phyloP scores from a whole-genome alignment of 2,329 filamentous ascomycete species.

The Colletotrichum orchidophilum region DNA sequence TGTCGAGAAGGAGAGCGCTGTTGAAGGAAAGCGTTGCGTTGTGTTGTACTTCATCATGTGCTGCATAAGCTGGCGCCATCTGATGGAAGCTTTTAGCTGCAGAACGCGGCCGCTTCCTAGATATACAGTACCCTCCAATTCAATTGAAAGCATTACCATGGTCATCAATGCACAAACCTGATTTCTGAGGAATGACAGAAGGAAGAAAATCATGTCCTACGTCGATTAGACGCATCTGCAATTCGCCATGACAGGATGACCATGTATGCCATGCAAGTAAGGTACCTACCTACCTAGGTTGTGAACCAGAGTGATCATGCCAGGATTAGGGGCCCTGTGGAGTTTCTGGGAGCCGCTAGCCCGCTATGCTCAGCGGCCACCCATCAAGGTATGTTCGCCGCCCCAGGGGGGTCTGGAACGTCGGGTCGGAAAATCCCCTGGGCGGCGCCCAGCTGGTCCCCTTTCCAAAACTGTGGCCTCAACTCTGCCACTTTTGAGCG shows the following conservation, averaged over 20 bases:
- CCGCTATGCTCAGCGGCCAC: constrained; percentile 3
- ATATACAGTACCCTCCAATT: constrained; percentile 30
- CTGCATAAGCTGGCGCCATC: constrained; percentile 29
- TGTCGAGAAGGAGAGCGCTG: background rate
- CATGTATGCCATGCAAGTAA: constrained; percentile 29
- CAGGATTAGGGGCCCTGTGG: background rate
- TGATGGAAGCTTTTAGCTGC: constrained; percentile 14
- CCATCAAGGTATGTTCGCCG: constrained; percentile 31
- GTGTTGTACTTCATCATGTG: constrained; percentile 24
- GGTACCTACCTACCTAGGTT: no score
- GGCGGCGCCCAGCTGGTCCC: constrained; percentile 39
- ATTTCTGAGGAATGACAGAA: background rate
- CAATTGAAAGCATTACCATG: constrained; percentile 19
- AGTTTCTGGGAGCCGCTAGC: background rate
- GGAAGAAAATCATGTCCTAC: background rate
- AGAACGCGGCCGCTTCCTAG: constrained; percentile 27
- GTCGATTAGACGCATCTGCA: background rate
- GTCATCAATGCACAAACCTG: background rate
- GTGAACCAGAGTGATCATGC: background rate
- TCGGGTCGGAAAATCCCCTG: constrained; percentile 33
- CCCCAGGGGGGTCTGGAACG: constrained; percentile 22
- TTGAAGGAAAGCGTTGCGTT: constrained; percentile 11
- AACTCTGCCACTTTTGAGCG: constrained; percentile 44
- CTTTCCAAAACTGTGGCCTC: constrained; percentile 56
- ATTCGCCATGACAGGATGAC: constrained; percentile 7